Evolutionary conservation across 805 yeast species (phyloP), one percentile per base, ranked within the genome.

Genomic region (Wickerhamomyces canadensis): DNA sequence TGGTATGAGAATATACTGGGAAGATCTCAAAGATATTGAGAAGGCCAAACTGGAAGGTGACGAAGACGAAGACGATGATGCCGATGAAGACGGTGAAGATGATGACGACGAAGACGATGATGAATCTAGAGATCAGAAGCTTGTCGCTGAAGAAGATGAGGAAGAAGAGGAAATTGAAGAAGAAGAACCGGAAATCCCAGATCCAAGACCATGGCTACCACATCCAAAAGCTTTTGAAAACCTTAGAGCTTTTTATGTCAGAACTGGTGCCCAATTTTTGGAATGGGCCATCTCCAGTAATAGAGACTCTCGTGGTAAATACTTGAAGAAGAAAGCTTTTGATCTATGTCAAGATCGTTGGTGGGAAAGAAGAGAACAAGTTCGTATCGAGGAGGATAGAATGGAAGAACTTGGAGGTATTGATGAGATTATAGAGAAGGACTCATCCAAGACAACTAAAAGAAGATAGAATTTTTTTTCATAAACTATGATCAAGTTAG

Each of bases 321-420:
- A 84, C 53, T 72, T 91, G 60, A 89, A 91, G 64, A 80, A 82
- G 38, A 83, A 85, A 31, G 82, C 97, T 0, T 91, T 91, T 56
- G 96, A 88, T 44, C 63, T 91, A 43, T 83, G 93, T 58, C 95
- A 89, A 61, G 91, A 83, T 48, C 77, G 98, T 65, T 91, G 95
- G 93, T 91, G 98, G 98, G 98, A 91, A 58, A 83, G 98, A 66
- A 79, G 97, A 64, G 98, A 91, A 51, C 91, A 80, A 52, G 80
- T 91, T 18, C 80, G 94, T 57, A 72, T 78, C 28, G 84, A 85
- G 35, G 98, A 91, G 63, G 98, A 91, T 49, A 77, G 79, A 55
- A 63, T 85, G 50, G 97, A 91, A 61, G 96, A 88, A 50, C 55
- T 84, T 58, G 95, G 95, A 34, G 96, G 95, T 41, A 89, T 87